Evolutionary conservation across 2,329 filamentous ascomycete species (phyloP).

Genomic region (Paracorniculantispora psalliotae): DNA sequence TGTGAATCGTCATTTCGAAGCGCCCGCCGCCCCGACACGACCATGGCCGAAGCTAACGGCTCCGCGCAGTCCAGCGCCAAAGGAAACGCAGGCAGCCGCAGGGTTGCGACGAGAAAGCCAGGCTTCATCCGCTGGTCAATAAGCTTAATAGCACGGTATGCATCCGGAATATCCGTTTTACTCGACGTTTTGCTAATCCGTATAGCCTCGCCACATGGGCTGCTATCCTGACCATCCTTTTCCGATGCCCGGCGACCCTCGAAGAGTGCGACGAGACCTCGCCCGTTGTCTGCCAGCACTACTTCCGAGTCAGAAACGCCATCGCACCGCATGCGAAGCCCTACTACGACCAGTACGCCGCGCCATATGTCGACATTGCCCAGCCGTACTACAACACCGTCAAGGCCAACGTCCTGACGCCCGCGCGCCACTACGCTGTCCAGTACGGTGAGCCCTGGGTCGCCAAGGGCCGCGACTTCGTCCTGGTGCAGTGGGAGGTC

Average conservation of each 20-base stretch:
- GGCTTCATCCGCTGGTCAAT: conserved; percentile 36
- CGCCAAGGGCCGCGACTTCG: conserved; percentile 61
- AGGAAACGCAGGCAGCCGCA: conserved; percentile 24
- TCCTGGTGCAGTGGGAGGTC: conserved; percentile 70
- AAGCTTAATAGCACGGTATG: conserved; percentile 51
- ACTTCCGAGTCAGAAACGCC: conserved; percentile 60
- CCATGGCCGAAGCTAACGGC: conserved; percentile 39
- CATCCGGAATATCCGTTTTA: not conserved
- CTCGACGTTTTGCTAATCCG: conserved; percentile 4
- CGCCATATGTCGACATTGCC: conserved; percentile 71
- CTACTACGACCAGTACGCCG: conserved; percentile 80
- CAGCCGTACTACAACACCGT: conserved; percentile 68
- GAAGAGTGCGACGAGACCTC: conserved; percentile 64
- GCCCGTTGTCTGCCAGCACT: conserved; percentile 77
- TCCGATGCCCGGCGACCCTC: conserved; percentile 72
- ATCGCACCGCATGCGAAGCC: conserved; percentile 73
- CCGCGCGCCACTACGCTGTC: conserved; percentile 60
- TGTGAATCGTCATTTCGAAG: not conserved
- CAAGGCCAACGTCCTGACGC: conserved; percentile 62
- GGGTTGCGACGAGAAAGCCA: conserved; percentile 19
- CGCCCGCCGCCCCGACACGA: not conserved
- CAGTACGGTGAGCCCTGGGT: conserved; percentile 73
- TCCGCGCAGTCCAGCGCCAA: conserved; percentile 31
- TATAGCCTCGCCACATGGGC: conserved; percentile 79
- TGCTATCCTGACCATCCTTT: conserved; percentile 70